Evolutionary conservation across 495 filamentous ascomycete species (phyloP), one percentile per base, ranked within the genome.

Genomic region (Aspergillus asperescens): DNA sequence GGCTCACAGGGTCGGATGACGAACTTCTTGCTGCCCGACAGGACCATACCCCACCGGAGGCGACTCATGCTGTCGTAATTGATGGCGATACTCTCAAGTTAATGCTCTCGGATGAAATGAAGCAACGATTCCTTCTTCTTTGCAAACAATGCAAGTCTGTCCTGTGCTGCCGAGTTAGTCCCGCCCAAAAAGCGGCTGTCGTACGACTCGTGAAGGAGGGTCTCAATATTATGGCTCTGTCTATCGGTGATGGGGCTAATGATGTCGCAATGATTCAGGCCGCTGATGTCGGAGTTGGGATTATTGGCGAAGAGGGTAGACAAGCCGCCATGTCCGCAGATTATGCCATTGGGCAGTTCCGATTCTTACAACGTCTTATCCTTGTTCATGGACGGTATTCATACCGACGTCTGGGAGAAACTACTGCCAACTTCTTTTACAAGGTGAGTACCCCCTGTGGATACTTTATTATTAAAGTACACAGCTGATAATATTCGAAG

Each of bases 211-310:
- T 99, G 42, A 96, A 96, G 71, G 78, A 79, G 50, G 91, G 94
- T 24, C 76, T 99, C 31, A 89, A 96, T 67, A 91, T 97, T 67
- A 95, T 99, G 85, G 96, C 93, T 6, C 79, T 99, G 37, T 90
- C 92, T 1, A 87, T 99, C 46, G 94, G 94, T 52, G 94, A 99
- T 70, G 94, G 93, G 64, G 94, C 94, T 53, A 99, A 97, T 70
- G 94, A 99, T 70, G 94, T 97, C 55, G 94, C 94, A 31, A 99
- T 99, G 94, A 99, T 99, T 64, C 94, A 99, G 70, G 91, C 97
- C 69, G 94, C 94, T 4, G 90, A 99, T 70, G 89, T 97, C 16
- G 94, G 94, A 67, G 92, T 99, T 48, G 94, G 94, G 67, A 96
- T 99, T 68, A 92, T 94, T 54, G 94, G 94, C 69, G 89, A 90